Base-by-base conservation (phyloP, 495 filamentous ascomycete genomes). In the Neurospora sp. region DNA sequence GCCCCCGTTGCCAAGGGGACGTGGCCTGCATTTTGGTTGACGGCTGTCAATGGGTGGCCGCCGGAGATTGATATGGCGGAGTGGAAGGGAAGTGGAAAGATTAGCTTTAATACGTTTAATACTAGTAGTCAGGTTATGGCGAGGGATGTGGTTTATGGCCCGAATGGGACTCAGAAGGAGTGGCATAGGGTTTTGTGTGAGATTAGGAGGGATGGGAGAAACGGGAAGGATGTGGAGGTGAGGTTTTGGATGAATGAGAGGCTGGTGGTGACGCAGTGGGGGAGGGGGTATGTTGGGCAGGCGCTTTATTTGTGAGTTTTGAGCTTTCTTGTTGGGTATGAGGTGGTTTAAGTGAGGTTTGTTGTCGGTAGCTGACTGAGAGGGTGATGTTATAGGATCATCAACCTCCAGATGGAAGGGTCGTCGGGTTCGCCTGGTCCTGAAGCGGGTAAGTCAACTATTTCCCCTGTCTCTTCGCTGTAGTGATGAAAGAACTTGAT, bases 1-100 rank as follows among this genome's bases (percentile, higher is more conserved):
- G 88, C 88, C 0, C 82, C 87, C 1, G 85, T 84, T 1, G 80
- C 80, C 0, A 80, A 80, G 70, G 88, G 88, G 0, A 89, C 88
- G 0, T 89, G 88, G 88, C 87, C 88, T 5, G 88, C 88, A 0
- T 86, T 93, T 27, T 92, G 90, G 90, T 79, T 91, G 9, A 88
- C 88, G 1, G 90, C 87, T 18, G 85, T 87, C 0, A 77, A 83
- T 20, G 86, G 87, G 41, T 92, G 90, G 90, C 90, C 90, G 70
- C 88, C 88, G 0, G 88, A 89, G 83, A 82, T 90, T 44, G 88
- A 90, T 74, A 83, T 89, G 80, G 88, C 87, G 1, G 88, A 90
- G 78, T 90, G 88, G 88, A 90, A 90, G 75, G 88, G 88, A 5
- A 83, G 80, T n/a, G 88, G 88, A 8, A 85, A 88, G 77, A 88